These are phyloP conservation scores for Fraxinus ornus DNA, from an alignment of 305 asterid genomes.

Conservation along the genomic window DNA sequence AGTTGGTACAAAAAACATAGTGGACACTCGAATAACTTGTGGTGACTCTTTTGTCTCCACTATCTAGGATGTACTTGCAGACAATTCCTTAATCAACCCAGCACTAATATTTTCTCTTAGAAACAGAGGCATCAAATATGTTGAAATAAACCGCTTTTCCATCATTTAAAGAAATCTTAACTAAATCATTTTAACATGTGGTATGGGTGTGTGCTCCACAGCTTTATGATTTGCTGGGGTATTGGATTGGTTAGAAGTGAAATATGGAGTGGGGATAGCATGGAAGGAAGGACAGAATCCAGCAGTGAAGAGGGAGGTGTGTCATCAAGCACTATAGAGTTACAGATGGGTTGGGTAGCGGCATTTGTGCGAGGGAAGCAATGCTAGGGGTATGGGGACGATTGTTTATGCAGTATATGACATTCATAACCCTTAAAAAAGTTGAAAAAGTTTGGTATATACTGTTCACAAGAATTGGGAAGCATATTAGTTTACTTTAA, in stretches of 20 bases:
- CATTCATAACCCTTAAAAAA: background rate
- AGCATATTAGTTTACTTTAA: background rate
- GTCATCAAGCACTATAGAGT: constrained; percentile 2
- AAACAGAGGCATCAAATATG: background rate
- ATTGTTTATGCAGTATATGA: constrained; percentile 1
- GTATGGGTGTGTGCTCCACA: background rate
- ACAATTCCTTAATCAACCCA: background rate
- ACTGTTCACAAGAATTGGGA: background rate
- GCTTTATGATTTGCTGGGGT: background rate
- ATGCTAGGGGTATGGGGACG: background rate
- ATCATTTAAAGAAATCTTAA: background rate
- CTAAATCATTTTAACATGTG: background rate
- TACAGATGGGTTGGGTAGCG: background rate
- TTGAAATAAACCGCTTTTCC: background rate
- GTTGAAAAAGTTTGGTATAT: background rate
- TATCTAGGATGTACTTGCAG: background rate
- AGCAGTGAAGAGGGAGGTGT: constrained; percentile 8
- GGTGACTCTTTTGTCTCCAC: background rate
- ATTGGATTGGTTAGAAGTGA: background rate
- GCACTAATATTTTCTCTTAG: background rate
- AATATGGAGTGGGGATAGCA: background rate
- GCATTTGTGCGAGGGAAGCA: background rate
- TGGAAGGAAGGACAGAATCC: background rate
- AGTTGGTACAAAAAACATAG: background rate
- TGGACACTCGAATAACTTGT: background rate